Conservation (phyloP, 2,329 filamentous ascomycete species). For the Erysiphe pulchra region DNA sequence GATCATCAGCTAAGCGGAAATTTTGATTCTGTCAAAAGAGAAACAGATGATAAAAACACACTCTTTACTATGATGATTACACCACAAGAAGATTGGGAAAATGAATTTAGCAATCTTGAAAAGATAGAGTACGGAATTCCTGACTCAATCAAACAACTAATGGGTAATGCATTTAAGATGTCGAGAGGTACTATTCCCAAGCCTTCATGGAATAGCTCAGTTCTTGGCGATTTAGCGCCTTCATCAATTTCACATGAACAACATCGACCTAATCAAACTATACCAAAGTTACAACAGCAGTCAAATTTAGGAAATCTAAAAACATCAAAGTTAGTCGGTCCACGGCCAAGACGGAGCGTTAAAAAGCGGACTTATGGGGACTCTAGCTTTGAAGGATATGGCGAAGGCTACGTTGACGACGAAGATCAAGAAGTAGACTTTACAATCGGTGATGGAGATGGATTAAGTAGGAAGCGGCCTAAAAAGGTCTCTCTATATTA, state of each 20-base stretch:
- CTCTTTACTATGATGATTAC: constrained; percentile 24
- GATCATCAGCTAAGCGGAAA: constrained; percentile 32
- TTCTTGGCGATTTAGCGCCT: constrained; percentile 25
- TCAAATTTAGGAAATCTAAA: constrained; percentile 3
- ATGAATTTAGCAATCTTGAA: constrained; percentile 25
- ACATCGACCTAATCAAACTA: constrained; percentile 2
- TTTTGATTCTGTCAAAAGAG: constrained; percentile 32
- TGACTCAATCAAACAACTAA: constrained; percentile 17
- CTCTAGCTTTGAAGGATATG: constrained; percentile 48
- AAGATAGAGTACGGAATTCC: constrained; percentile 28
- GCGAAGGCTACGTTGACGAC: constrained; percentile 44
- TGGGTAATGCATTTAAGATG: constrained; percentile 29
- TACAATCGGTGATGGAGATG: constrained; percentile 45
- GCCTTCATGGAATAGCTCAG: constrained; percentile 27
- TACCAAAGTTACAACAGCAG: constrained; percentile 3
- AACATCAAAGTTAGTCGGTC: constrained; percentile 6
- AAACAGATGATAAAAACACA: constrained; percentile 23
- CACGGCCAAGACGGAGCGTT: constrained; percentile 34
- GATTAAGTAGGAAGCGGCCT: constrained; percentile 29
- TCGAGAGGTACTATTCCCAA: constrained; percentile 28
- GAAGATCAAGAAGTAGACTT: constrained; percentile 36
- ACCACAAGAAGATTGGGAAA: constrained; percentile 31
- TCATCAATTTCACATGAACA: constrained; percentile 2
- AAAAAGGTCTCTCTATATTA: too few species aligned
- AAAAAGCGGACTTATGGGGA: constrained; percentile 60